Evolutionary conservation across 345 rosid species (phyloP).

Genomic region (Iberis pinnata): DNA sequence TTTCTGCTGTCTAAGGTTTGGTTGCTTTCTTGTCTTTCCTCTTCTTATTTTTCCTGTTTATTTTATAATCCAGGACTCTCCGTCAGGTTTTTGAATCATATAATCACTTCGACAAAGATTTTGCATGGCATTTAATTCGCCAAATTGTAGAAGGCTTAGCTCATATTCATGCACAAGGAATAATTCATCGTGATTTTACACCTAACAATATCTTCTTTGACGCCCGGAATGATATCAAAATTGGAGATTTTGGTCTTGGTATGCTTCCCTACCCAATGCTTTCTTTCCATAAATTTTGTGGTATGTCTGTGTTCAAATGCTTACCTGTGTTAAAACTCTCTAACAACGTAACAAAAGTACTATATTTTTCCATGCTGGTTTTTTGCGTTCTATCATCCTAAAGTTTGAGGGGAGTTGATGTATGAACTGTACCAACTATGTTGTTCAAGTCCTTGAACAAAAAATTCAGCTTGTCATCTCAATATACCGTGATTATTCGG

Average conservation of each 20-base stretch:
- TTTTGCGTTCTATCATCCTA: neutral
- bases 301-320: slow-evolving; percentile 9
- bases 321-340: slow-evolving; percentile 6
- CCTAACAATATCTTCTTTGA: slow-evolving; percentile 93
- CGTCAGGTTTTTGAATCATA: slow-evolving; percentile 82
- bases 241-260: slow-evolving; percentile 99
- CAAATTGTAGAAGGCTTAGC: slow-evolving; percentile 95
- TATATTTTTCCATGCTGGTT: slow-evolving; percentile 14
- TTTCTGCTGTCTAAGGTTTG: slow-evolving; percentile 2
- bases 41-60: slow-evolving; percentile 16
- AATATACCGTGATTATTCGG: slow-evolving; percentile 5
- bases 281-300: slow-evolving; percentile 2
- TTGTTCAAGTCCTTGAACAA: slow-evolving; percentile 9
- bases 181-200: slow-evolving; percentile 93
- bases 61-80: slow-evolving; percentile 58
- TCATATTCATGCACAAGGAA: slow-evolving; percentile 96
- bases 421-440: neutral
- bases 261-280: slow-evolving; percentile 21
- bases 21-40: slow-evolving; percentile 7
- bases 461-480: neutral
- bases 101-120: slow-evolving; percentile 68
- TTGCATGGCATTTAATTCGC: slow-evolving; percentile 79
- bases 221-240: slow-evolving; percentile 88
- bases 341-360: slow-evolving; percentile 1
- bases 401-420: slow-evolving; percentile 4